These are phyloP conservation scores for Microcera coccophila DNA, from an alignment of 2,329 filamentous ascomycete genomes.

Conservation along the genomic window DNA sequence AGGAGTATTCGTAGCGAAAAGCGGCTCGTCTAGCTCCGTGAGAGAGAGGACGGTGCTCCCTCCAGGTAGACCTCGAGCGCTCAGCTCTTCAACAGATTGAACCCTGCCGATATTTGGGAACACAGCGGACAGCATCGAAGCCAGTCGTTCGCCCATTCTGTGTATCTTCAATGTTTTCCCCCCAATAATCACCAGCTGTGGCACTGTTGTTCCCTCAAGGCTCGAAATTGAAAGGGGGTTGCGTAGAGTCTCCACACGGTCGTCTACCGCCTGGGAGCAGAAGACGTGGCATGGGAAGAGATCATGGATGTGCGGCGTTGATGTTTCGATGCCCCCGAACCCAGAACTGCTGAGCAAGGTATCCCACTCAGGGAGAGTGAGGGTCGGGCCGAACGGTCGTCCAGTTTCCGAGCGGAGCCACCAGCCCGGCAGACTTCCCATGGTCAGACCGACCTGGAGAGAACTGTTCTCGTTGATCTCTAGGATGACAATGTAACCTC, in stretches of 20 bases:
- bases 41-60: conserved; percentile 4
- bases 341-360: not conserved
- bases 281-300: not conserved
- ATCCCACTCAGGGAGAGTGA: conserved; percentile 3
- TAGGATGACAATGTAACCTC: no score
- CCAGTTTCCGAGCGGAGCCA: conserved; percentile 7
- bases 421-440: conserved; percentile 12
- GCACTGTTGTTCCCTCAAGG: no score
- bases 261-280: conserved; percentile 4
- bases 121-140: conserved; percentile 1
- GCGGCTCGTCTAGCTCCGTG: conserved; percentile 2
- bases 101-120: not conserved
- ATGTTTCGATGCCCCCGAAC: conserved; percentile 4
- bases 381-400: conserved; percentile 1
- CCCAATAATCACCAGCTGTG: conserved; percentile 4
- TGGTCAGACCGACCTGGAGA: no score
- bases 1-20: not conserved
- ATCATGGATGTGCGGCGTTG: not conserved
- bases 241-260: no score
- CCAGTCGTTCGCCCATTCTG: conserved; percentile 4
- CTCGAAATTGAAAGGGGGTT: no score
- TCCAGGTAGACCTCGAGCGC: conserved; percentile 1
- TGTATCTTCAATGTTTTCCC: conserved; percentile 7
- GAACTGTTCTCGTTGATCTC: no score
- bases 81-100: not conserved